Conservation (phyloP, 441 rosid species). For the Erodium trifolium region DNA sequence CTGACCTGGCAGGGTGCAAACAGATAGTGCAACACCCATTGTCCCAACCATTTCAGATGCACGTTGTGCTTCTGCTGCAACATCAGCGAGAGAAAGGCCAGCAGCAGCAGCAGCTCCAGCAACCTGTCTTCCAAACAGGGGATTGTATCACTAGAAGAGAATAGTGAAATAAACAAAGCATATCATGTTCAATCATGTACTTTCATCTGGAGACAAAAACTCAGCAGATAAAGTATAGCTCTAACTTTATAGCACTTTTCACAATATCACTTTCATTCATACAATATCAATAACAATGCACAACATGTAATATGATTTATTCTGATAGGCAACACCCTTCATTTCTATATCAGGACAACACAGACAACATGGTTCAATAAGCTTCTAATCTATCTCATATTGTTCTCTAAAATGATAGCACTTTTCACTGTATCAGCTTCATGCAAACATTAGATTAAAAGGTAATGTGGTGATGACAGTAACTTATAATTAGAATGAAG, state of each 20-base stretch:
- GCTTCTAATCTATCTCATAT: background rate
- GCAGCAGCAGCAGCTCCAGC: constrained; percentile 98
- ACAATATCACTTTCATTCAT: background rate
- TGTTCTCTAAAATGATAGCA: background rate
- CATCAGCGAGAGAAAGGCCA: constrained; percentile 71
- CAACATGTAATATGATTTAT: background rate
- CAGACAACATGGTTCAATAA: background rate
- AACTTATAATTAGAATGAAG: background rate
- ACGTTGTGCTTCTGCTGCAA: constrained; percentile 74
- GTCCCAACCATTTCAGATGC: constrained; percentile 91
- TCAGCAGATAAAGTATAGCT: background rate
- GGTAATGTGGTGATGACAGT: background rate
- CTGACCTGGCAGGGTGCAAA: constrained; percentile 91
- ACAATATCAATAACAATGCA: background rate
- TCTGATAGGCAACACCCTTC: background rate
- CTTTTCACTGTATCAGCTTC: background rate
- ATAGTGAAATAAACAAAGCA: background rate
- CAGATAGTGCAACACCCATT: constrained; percentile 94
- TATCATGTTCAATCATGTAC: too few species aligned
- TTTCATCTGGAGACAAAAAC: background rate
- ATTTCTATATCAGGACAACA: background rate
- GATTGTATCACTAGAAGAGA: constrained; percentile 14
- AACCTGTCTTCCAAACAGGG: constrained; percentile 42
- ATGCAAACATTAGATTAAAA: background rate
- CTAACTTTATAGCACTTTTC: background rate